Evolutionary conservation across 805 yeast genomes (phyloP).

Genomic region (Nakazawaea molendinolei): DNA sequence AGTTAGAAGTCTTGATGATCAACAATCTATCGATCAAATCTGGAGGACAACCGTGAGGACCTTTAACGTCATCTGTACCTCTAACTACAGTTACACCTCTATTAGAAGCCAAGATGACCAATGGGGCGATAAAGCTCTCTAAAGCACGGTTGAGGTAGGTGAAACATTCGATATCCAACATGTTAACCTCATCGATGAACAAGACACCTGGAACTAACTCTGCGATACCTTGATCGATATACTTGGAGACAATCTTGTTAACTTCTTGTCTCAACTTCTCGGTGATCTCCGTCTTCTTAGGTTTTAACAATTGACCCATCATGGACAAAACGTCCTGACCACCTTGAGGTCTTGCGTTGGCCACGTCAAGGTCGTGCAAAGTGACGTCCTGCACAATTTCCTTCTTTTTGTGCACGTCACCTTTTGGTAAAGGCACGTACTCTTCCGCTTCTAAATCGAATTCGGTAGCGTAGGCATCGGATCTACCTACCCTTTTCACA

Average conservation of each 20-base stretch:
- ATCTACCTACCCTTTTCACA: slow-evolving; percentile 93
- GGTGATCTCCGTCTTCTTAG: slow-evolving; percentile 93
- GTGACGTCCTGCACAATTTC: slow-evolving; percentile 98
- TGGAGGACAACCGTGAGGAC: slow-evolving; percentile 97
- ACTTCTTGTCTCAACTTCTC: slow-evolving; percentile 92
- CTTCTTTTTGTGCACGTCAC: slow-evolving; percentile 96
- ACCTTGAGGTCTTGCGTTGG: slow-evolving; percentile 93
- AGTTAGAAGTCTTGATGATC: slow-evolving; percentile 89
- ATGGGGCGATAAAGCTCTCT: slow-evolving; percentile 87
- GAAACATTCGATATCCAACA: slow-evolving; percentile 96
- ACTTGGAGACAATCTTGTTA: slow-evolving; percentile 90
- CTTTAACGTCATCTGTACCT: slow-evolving; percentile 78
- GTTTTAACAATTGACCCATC: slow-evolving; percentile 96
- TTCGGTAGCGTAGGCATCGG: slow-evolving; percentile 98
- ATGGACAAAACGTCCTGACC: slow-evolving; percentile 94
- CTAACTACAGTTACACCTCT: slow-evolving; percentile 88
- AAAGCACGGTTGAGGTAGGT: slow-evolving; percentile 91
- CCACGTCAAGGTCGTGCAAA: slow-evolving; percentile 91
- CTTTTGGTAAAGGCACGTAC: slow-evolving; percentile 97
- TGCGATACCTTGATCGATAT: slow-evolving; percentile 97
- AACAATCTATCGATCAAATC: slow-evolving; percentile 88
- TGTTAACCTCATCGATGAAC: slow-evolving; percentile 96
- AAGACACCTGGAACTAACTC: slow-evolving; percentile 96
- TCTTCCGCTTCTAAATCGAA: slow-evolving; percentile 98
- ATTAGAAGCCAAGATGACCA: slow-evolving; percentile 93